A percentile compares a stretch with the other conserved stretches of the same genome.
These are phyloP conservation scores for Lipomyces lipofer DNA, from an alignment of 805 yeast species.

Conservation along the genomic window DNA sequence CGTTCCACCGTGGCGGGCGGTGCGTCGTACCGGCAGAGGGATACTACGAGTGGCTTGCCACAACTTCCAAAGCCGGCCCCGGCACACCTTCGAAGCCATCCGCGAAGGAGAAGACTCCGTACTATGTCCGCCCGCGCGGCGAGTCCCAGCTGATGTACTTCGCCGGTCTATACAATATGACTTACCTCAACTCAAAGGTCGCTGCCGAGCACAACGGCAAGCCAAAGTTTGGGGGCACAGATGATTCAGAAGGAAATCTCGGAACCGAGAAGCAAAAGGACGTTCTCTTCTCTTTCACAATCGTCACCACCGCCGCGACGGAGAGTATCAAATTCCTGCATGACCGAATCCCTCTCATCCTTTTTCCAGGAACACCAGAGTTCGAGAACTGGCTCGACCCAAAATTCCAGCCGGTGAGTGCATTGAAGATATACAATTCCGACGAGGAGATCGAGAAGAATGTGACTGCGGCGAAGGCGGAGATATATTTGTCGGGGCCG, in stretches of 20 bases:
- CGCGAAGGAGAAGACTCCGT: constrained; percentile 50
- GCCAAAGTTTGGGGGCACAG: background rate
- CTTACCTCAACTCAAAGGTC: constrained; percentile 32
- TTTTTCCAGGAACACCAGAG: constrained; percentile 54
- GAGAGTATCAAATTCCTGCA: constrained; percentile 67
- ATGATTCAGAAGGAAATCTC: background rate
- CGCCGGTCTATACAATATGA: constrained; percentile 56
- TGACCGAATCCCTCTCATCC: constrained; percentile 71
- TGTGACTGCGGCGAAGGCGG: constrained; percentile 13
- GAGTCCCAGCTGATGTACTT: constrained; percentile 54
- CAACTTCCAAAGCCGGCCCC: constrained; percentile 47
- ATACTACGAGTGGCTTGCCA: constrained; percentile 75
- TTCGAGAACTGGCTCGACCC: constrained; percentile 68
- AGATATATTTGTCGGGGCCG: constrained; percentile 26
- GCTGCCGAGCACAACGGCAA: constrained; percentile 38
- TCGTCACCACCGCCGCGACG: constrained; percentile 73
- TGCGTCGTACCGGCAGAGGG: constrained; percentile 82
- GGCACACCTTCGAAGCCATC: constrained; percentile 29
- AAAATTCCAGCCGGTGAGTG: constrained; percentile 44
- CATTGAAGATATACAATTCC: constrained; percentile 50
- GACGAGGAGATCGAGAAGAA: constrained; percentile 7
- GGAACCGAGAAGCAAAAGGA: background rate
- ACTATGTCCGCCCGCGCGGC: constrained; percentile 59
- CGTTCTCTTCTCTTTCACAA: constrained; percentile 33
- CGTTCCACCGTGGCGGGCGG: constrained; percentile 48